Evolutionary conservation across 108 stramenopile genomes (phyloP), one percentile per base, ranked within the genome.

Genomic region (Conticribra weissflogii): DNA sequence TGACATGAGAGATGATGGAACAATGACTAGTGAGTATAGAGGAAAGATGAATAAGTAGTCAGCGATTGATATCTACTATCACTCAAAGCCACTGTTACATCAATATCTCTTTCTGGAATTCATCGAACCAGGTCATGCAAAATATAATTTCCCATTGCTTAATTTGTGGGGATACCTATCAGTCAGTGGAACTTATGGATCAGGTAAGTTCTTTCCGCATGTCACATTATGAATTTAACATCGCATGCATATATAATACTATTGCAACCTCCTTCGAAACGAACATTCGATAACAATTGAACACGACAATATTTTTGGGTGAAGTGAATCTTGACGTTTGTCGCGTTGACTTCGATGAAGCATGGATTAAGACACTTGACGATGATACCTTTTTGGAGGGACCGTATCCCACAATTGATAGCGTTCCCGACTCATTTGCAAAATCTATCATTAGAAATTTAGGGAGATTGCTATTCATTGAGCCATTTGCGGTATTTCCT

Each of bases 291-390:
- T n/a, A n/a, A n/a, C n/a, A n/a, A n/a, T n/a, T n/a, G n/a, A n/a
- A n/a, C n/a, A n/a, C n/a, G n/a, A n/a, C n/a, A n/a, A n/a, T n/a
- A n/a, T n/a, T n/a, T n/a, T n/a, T n/a, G n/a, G n/a, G n/a, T n/a
- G 14, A 57, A 57, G 85, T 78, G 9, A 75, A 75, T 50, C 62
- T 88, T 28, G 3, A 41, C 9, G 76, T 85, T 1, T 89, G 85
- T 45, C 67, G 88, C 14, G 91, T 92, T 7, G 86, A 89, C 49
- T 92, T 89, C 61, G 85, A 92, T 48, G 76, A 87, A 50, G 88
- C 88, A 29, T 92, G 88, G 91, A 30, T 87, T 9, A 81, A 66
- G 41, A 24, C 63, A 16, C 51, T 70, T 29, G 33, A 33, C 22
- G 51, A 69, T 17, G 70, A 70, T 34, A 27, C 55, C 27, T 51